Base-by-base conservation (phyloP, 805 yeast genomes). In the Geotrichum ghanense region DNA sequence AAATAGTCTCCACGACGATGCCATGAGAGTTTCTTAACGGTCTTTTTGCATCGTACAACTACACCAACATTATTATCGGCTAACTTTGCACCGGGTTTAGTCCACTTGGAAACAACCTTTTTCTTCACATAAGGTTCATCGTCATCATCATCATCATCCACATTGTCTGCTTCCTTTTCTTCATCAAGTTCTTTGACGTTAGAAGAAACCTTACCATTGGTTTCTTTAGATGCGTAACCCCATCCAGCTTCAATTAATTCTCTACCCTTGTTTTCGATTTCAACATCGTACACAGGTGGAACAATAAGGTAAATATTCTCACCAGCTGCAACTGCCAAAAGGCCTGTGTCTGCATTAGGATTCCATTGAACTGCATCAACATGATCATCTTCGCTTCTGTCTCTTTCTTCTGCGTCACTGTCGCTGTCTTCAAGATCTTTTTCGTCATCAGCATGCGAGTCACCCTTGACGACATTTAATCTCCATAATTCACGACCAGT, bases 1-100 rank as follows among this genome's bases (percentile, higher is more conserved):
- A 92, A 85, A 63, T 92, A 92, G 69, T 92, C 98, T 58, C 98
- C 98, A 60, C 84, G 83, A 64, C 96, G 75, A 65, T 92, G 98
- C 98, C 98, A 92, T 54, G 95, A 76, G 20, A 92, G 55, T 59
- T 79, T 81, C 66, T 86, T 88, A 51, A 90, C 77, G 0, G 84
- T 74, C 57, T 73, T 74, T 16, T 68, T 63, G 51, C 83, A 72
- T 45, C 83, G 76, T 43, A 92, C 74, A 17, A 84, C 78, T 2
- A 85, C 81, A 16, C 83, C 75, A 34, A 88, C 79, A 47, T 95
- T 95, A 45, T 75, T 69, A 27, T 62, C 63, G 27, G 73, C 69
- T 55, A 79, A 81, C 50, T 75, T 76, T 43, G 75, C 64, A 2
- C 78, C 70, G 41, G 97, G 95, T 52, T 85, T 81, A 52, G 77